Conservation (phyloP, 1,284 basidiomycete genomes). For the Ganoderma sinense region DNA sequence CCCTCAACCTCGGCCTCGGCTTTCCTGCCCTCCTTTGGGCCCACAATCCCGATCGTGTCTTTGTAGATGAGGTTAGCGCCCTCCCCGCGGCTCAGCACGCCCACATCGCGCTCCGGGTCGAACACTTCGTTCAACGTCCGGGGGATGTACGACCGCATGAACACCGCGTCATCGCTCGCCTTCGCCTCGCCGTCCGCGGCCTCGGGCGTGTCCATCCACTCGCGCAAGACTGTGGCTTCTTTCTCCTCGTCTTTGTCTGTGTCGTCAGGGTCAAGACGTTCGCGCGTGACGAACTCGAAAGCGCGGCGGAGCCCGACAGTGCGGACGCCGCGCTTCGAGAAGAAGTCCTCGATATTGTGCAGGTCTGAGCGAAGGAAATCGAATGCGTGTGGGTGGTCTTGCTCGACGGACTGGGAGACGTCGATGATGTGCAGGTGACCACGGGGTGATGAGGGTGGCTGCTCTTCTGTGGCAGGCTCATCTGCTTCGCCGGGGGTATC, state of each 20-base stretch:
- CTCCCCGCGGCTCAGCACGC: constrained; percentile 73
- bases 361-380: constrained; percentile 96
- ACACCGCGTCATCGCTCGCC: constrained; percentile 84
- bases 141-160: constrained; percentile 92
- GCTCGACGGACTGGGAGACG: constrained; percentile 98
- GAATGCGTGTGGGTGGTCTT: constrained; percentile 95
- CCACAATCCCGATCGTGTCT: constrained; percentile 81
- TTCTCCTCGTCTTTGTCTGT: constrained; percentile 34
- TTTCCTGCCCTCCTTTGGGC: constrained; percentile 35
- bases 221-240: constrained; percentile 50
- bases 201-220: constrained; percentile 58
- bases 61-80: constrained; percentile 84
- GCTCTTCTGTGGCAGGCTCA: not conserved
- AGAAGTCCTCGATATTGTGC: constrained; percentile 94
- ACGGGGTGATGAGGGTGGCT: constrained; percentile 11
- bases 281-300: constrained; percentile 90
- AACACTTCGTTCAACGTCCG: constrained; percentile 90
- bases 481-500: not conserved
- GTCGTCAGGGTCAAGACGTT: constrained; percentile 45
- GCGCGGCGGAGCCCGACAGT: constrained; percentile 85
- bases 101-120: constrained; percentile 92
- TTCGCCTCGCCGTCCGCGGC: constrained; percentile 36
- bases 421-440: constrained; percentile 94
- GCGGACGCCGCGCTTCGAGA: constrained; percentile 76
- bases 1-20: not conserved